These are phyloP conservation scores for Lactarius hengduanensis DNA, from an alignment of 768 basidiomycete species.

Conservation along the genomic window DNA sequence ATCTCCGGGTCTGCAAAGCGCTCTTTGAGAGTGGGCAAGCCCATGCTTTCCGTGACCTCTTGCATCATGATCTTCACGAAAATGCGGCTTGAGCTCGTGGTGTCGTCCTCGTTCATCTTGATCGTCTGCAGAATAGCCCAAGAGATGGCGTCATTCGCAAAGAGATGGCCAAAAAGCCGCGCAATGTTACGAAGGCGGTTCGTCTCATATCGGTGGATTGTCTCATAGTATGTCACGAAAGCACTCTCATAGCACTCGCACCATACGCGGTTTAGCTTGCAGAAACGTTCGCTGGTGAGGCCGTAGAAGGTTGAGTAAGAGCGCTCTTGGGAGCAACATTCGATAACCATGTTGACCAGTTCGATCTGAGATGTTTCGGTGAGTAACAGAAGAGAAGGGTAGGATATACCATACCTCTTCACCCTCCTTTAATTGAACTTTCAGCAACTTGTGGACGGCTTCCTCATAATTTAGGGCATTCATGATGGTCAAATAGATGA, in stretches of 20 bases:
- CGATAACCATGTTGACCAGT: slow-evolving; percentile 97
- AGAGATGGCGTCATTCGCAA: slow-evolving; percentile 83
- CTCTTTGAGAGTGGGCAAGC: slow-evolving; percentile 80
- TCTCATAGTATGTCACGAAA: slow-evolving; percentile 88
- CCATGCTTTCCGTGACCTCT: slow-evolving; percentile 94
- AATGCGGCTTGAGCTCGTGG: slow-evolving; percentile 93
- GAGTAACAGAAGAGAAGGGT: slow-evolving; percentile 1
- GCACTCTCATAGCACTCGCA: slow-evolving; percentile 85
- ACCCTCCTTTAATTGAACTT: slow-evolving; percentile 87
- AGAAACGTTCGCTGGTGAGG: slow-evolving; percentile 92
- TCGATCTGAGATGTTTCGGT: slow-evolving; percentile 64
- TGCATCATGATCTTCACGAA: slow-evolving; percentile 96
- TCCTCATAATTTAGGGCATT: slow-evolving; percentile 98
- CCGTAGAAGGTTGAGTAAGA: slow-evolving; percentile 98
- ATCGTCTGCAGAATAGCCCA: slow-evolving; percentile 85
- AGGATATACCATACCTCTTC: slow-evolving; percentile 67
- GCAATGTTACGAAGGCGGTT: slow-evolving; percentile 97
- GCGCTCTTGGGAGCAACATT: slow-evolving; percentile 99
- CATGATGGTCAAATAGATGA: slow-evolving; percentile 98
- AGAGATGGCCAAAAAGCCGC: slow-evolving; percentile 91
- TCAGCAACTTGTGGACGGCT: slow-evolving; percentile 96
- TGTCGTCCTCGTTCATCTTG: slow-evolving; percentile 96
- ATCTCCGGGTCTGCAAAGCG: slow-evolving; percentile 89
- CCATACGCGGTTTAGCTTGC: slow-evolving; percentile 95
- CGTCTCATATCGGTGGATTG: slow-evolving; percentile 98